Evolutionary conservation across 192 early-diverging fungal species (phyloP).

Genomic region (Mortierella alpina): DNA sequence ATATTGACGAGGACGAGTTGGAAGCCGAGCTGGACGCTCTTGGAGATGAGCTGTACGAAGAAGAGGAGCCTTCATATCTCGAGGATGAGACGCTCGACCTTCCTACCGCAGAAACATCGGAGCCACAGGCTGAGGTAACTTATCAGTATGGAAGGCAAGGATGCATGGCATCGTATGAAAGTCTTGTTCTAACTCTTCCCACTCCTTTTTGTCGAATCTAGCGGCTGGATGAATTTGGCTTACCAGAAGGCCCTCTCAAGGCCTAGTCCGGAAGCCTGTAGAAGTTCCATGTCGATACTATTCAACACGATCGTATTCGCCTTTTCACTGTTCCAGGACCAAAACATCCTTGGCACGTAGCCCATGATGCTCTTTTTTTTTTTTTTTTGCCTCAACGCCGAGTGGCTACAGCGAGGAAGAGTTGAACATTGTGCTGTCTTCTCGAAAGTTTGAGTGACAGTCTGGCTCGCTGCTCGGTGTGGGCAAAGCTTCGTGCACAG

Average conservation of each 20-base stretch:
- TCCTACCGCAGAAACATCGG: conserved; percentile 55
- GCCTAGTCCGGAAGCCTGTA: conserved; percentile 27
- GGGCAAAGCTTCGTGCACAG: too few relatives aligned
- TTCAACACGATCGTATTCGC: too few relatives aligned
- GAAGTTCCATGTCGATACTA: too few relatives aligned
- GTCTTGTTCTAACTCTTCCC: not conserved
- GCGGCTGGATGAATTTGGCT: conserved; percentile 65
- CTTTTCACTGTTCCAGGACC: too few relatives aligned
- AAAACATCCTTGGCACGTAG: too few relatives aligned
- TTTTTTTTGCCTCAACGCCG: too few relatives aligned
- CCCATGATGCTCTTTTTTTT: too few relatives aligned
- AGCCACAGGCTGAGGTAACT: conserved; percentile 63
- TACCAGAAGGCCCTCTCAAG: conserved; percentile 63
- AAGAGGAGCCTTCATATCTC: conserved; percentile 85
- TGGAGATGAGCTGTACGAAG: conserved; percentile 89
- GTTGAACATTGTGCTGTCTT: too few relatives aligned
- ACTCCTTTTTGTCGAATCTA: conserved; percentile 31
- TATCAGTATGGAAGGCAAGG: not conserved
- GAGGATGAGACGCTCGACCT: conserved; percentile 73
- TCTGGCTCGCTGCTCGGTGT: too few relatives aligned
- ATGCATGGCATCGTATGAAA: conserved; percentile 1
- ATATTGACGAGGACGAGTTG: conserved; percentile 95
- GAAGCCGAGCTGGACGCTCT: conserved; percentile 99
- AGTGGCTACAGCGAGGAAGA: too few relatives aligned
- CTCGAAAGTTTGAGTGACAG: too few relatives aligned